These are phyloP conservation scores for Gyrodon lividus DNA, from an alignment of 768 basidiomycete genomes.

Conservation along the genomic window DNA sequence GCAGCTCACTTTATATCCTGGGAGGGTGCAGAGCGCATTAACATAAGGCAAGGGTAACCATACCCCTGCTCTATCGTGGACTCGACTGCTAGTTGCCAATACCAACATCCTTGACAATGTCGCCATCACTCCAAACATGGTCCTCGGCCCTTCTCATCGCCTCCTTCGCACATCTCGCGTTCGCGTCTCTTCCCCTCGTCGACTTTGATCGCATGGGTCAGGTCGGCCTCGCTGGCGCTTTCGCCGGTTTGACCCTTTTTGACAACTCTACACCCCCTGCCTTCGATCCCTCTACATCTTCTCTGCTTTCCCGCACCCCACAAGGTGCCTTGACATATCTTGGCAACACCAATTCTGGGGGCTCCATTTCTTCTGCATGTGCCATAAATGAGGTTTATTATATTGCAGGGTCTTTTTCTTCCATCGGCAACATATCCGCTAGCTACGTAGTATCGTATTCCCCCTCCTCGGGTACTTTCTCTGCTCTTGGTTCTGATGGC, in stretches of 20 bases:
- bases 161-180: constrained; percentile 14
- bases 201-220: constrained; percentile 86
- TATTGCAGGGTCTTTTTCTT: constrained; percentile 81
- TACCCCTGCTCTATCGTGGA: constrained; percentile 7
- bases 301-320: constrained; percentile 62
- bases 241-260: constrained; percentile 82
- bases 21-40: neutral
- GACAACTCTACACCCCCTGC: constrained; percentile 51
- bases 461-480: constrained; percentile 53
- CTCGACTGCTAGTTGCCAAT: neutral
- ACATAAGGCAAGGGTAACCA: constrained; percentile 6
- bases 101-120: constrained; percentile 9
- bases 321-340: constrained; percentile 68
- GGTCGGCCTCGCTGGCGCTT: constrained; percentile 85
- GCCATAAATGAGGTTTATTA: constrained; percentile 67
- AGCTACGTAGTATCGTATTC: constrained; percentile 79
- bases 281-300: constrained; percentile 70
- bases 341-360: constrained; percentile 79
- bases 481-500: constrained; percentile 62
- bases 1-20: neutral
- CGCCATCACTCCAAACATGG: constrained; percentile 15
- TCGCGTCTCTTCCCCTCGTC: constrained; percentile 52
- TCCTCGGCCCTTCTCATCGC: constrained; percentile 25
- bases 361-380: constrained; percentile 74
- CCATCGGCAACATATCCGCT: constrained; percentile 57